Evolutionary conservation across 768 basidiomycete species (phyloP).

Genomic region (Lactarius deliciosus): DNA sequence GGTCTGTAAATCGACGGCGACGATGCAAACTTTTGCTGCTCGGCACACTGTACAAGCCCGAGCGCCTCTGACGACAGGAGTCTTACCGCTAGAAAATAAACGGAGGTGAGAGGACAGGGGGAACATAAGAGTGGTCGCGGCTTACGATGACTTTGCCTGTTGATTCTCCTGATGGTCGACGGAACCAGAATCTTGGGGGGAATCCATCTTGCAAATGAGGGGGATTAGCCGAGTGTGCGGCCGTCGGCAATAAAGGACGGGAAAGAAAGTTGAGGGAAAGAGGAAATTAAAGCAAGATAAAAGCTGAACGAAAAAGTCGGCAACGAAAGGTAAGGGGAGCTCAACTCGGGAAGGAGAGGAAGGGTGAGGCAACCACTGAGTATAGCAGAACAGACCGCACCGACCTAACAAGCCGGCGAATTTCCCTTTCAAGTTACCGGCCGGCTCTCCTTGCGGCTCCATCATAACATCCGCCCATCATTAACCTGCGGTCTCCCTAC

Average conservation of each 20-base stretch:
- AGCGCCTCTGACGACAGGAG: conserved; percentile 49
- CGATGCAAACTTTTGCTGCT: conserved; percentile 63
- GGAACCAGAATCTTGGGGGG: conserved; percentile 14
- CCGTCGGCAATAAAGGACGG: conserved; percentile 6
- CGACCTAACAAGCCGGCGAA: conserved; percentile 23
- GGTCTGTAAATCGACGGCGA: conserved; percentile 27
- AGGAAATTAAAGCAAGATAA: background rate
- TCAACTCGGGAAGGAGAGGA: conserved; percentile 2
- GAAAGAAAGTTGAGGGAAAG: background rate
- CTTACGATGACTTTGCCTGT: conserved; percentile 28
- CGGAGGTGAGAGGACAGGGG: background rate
- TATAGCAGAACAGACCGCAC: conserved; percentile 2
- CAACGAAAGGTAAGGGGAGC: background rate
- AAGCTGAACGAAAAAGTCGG: background rate
- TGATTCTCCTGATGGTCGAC: conserved; percentile 25
- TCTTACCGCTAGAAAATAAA: conserved; percentile 38
- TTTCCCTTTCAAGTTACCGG: conserved; percentile 29
- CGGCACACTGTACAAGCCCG: conserved; percentile 84
- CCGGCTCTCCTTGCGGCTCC: conserved; percentile 22
- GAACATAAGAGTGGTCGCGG: background rate
- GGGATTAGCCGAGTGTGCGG: conserved; percentile 9
- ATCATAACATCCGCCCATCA: conserved; percentile 1
- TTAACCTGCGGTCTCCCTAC: background rate
- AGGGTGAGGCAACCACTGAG: conserved; percentile 4
- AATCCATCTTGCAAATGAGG: conserved; percentile 14